Conservation (phyloP, 139 green algal genomes). For the Chloropicon primus region DNA sequence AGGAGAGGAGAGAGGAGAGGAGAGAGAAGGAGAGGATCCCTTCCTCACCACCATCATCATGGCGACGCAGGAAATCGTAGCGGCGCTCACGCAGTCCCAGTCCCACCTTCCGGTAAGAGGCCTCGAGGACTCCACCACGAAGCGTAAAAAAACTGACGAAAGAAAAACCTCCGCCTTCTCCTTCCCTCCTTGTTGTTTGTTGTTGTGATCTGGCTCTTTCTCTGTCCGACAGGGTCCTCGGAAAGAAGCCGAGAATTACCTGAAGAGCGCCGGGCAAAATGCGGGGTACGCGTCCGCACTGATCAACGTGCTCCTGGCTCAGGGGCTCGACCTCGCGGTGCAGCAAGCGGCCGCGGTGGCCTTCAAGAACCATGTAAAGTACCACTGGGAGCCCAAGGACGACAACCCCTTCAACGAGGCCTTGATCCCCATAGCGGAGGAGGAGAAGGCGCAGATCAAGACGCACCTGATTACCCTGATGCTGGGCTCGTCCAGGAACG, state of each 20-base stretch:
- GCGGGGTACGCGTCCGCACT: background rate
- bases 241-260: background rate
- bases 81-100: background rate
- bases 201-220: background rate
- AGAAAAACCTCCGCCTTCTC: background rate
- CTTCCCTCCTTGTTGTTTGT: background rate
- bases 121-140: too few relatives aligned
- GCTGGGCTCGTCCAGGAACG: slow-evolving; percentile 52
- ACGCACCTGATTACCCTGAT: slow-evolving; percentile 69
- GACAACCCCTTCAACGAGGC: background rate
- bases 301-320: background rate
- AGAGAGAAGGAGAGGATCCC: too few relatives aligned
- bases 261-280: background rate
- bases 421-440: background rate
- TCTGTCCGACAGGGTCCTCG: background rate
- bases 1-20: too few relatives aligned
- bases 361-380: slow-evolving; percentile 96
- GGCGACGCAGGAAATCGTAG: background rate
- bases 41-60: too few relatives aligned
- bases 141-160: too few relatives aligned
- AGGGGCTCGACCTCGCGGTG: slow-evolving; percentile 7
- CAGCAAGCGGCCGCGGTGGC: slow-evolving; percentile 80
- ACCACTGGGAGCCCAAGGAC: slow-evolving; percentile 43
- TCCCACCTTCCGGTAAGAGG: background rate
- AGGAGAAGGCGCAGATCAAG: slow-evolving; percentile 77